phyloP scores from a whole-genome alignment of 352 stramenopile species.

The Albugo candida region DNA sequence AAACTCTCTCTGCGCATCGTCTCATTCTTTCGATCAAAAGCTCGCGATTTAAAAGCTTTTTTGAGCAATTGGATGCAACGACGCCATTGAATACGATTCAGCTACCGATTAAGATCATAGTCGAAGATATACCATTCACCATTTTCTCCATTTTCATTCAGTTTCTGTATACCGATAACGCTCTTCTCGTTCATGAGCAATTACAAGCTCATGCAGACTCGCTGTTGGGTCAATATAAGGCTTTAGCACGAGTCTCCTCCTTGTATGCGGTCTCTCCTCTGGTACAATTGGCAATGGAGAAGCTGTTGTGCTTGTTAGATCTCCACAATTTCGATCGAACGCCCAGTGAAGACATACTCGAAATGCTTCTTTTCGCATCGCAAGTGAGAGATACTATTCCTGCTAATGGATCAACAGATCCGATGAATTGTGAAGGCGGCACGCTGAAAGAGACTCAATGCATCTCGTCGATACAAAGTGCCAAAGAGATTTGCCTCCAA shows the following conservation, averaged over 20 bases:
- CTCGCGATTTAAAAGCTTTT: conserved; percentile 38
- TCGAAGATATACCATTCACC: conserved; percentile 52
- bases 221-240: conserved; percentile 33
- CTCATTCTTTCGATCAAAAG: conserved; percentile 54
- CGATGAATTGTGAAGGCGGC: too few relatives aligned
- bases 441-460: background rate
- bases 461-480: conserved; percentile 7
- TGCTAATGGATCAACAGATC: too few relatives aligned
- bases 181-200: conserved; percentile 3
- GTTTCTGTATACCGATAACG: conserved; percentile 63
- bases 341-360: too few relatives aligned
- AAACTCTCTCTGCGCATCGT: conserved; percentile 44
- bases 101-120: conserved; percentile 64
- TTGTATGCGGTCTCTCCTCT: conserved; percentile 50
- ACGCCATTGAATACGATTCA: conserved; percentile 41
- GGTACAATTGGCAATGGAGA: conserved; percentile 29
- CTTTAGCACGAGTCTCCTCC: conserved; percentile 39
- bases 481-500: conserved; percentile 33
- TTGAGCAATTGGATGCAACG: conserved; percentile 46
- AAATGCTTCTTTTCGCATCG: too few relatives aligned
- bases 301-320: conserved; percentile 8
- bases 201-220: conserved; percentile 2
- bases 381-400: too few relatives aligned
- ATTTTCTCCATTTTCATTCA: conserved; percentile 49
- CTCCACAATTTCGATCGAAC: too few relatives aligned